Percentiles rank a stretch among this genome's conserved stretches.
phyloP scores from a whole-genome alignment of 2,329 filamentous ascomycete genomes.

The Triangularia verruculosa region DNA sequence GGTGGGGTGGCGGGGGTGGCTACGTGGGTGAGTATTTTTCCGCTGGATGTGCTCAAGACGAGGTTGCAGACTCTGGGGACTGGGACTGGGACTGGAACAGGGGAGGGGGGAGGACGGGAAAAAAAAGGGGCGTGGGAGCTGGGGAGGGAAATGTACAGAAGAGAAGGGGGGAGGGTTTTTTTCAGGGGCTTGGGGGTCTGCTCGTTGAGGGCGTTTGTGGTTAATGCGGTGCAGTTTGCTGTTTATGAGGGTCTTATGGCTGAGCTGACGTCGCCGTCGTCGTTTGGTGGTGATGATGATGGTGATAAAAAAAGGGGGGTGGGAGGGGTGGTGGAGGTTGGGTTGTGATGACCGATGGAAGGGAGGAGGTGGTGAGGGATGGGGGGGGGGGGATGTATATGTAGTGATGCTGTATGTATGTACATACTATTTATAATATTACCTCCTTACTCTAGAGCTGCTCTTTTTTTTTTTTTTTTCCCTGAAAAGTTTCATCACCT shows the following conservation, averaged over 20 bases:
- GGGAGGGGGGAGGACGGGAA: conserved; percentile 30
- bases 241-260: conserved; percentile 87
- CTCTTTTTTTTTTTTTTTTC: too few species aligned
- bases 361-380: too few species aligned
- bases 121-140: conserved; percentile 56
- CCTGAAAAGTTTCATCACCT: too few species aligned
- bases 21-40: conserved; percentile 89
- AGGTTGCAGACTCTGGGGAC: conserved; percentile 72
- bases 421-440: too few species aligned
- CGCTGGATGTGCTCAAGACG: conserved; percentile 89
- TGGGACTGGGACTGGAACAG: conserved; percentile 30
- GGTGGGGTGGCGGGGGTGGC: conserved; percentile 83
- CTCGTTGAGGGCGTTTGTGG: conserved; percentile 81
- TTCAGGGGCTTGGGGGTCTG: conserved; percentile 77
- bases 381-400: too few species aligned
- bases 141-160: conserved; percentile 62
- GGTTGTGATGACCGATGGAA: too few species aligned
- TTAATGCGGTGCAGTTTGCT: conserved; percentile 92
- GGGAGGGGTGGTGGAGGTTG: too few species aligned
- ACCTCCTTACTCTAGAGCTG: too few species aligned
- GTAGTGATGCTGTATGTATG: too few species aligned
- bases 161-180: conserved; percentile 61
- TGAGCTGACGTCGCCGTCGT: conserved; percentile 37
- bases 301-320: too few species aligned
- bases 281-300: too few species aligned